phyloP scores from a whole-genome alignment of 768 basidiomycete genomes.

The Clathrus columnatus region DNA sequence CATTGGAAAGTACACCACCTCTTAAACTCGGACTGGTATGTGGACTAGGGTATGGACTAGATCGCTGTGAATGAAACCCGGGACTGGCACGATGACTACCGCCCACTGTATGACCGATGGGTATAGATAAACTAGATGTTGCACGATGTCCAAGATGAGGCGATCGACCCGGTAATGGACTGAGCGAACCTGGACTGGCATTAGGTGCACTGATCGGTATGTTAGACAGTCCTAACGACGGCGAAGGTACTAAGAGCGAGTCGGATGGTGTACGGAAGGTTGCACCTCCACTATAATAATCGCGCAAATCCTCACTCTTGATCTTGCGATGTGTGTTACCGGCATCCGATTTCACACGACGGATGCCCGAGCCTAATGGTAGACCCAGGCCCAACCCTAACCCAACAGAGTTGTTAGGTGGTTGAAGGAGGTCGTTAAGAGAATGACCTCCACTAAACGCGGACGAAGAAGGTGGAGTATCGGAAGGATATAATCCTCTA shows the following conservation, averaged over 20 bases:
- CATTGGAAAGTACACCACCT: neutral
- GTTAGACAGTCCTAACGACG: neutral
- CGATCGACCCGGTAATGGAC: conserved; percentile 12
- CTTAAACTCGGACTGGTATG: conserved; percentile 8
- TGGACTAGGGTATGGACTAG: conserved; percentile 13
- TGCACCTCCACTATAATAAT: neutral
- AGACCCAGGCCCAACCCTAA: neutral
- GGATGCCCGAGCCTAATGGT: neutral
- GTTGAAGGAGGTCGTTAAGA: neutral
- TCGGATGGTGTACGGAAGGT: neutral
- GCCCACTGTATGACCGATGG: conserved; percentile 35
- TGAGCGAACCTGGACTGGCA: conserved; percentile 29
- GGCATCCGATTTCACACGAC: neutral
- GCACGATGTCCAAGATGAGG: conserved; percentile 16
- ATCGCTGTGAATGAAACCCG: conserved; percentile 13
- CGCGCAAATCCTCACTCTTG: conserved; percentile 7
- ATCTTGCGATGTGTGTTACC: neutral
- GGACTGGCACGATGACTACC: conserved; percentile 32
- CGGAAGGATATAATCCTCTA: neutral
- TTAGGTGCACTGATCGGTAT: neutral
- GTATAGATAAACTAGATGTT: conserved; percentile 26
- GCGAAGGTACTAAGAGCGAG: neutral
- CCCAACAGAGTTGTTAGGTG: neutral
- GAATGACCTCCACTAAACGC: neutral
- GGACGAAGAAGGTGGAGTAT: neutral